These are phyloP conservation scores for Hypoxylon sp. DNA, from an alignment of 2,329 filamentous ascomycete species.

Conservation along the genomic window DNA sequence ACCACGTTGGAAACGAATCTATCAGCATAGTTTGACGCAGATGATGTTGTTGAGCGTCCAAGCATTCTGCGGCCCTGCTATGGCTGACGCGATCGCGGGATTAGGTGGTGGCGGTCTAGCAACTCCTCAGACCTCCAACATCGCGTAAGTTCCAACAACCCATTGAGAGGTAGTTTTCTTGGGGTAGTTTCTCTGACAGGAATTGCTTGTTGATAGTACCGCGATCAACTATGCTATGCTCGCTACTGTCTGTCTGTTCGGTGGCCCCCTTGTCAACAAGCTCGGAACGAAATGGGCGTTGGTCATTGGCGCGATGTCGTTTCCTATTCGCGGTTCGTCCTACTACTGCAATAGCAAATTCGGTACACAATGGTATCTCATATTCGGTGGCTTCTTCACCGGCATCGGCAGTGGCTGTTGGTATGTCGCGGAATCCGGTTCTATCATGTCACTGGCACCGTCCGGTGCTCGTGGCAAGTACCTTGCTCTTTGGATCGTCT, in stretches of 20 bases:
- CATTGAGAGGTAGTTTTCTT: background rate
- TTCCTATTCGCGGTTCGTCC: conserved; percentile 61
- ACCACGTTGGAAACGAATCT: conserved; percentile 60
- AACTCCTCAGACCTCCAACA: conserved; percentile 59
- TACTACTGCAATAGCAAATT: conserved; percentile 65
- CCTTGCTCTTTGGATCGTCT: conserved; percentile 62
- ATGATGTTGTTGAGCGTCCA: conserved; percentile 63
- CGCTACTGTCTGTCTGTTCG: conserved; percentile 57
- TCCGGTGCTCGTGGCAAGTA: conserved; percentile 62
- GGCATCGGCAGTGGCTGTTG: conserved; percentile 60
- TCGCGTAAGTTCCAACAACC: conserved; percentile 50
- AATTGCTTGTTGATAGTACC: conserved; percentile 18
- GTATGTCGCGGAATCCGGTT: conserved; percentile 64
- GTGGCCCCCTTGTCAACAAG: conserved; percentile 62
- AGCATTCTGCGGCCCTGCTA: conserved; percentile 59
- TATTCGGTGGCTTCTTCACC: conserved; percentile 55
- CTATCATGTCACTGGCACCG: conserved; percentile 63
- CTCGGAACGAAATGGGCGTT: conserved; percentile 62
- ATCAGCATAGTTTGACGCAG: conserved; percentile 63
- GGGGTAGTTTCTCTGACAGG: conserved; percentile 16
- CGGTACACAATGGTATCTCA: conserved; percentile 62
- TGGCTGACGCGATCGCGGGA: conserved; percentile 58
- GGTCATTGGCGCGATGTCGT: conserved; percentile 58
- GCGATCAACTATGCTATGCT: conserved; percentile 51
- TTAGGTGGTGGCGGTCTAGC: conserved; percentile 61